Base-by-base conservation (phyloP, 2,329 filamentous ascomycete species). In the Fusarium setosum region DNA sequence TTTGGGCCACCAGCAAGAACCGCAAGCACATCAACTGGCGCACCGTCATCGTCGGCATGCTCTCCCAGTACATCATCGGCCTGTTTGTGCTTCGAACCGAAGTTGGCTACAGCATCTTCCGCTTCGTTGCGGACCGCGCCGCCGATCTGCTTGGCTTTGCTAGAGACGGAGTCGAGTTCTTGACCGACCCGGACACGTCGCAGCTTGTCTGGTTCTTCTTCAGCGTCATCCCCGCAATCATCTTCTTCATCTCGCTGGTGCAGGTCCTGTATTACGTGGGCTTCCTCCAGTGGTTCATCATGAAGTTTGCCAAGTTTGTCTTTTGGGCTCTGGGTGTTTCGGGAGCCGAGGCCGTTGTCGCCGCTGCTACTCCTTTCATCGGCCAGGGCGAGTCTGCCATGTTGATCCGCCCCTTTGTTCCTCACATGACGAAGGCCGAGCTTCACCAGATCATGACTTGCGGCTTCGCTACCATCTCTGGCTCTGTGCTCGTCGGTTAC, bases 201-300 rank as follows among this genome's bases (percentile, higher is more conserved):
- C 32, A 77, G 4, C 72, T 83, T 1, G 68, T 72, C 5, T 93
- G 86, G 86, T 97, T 97, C 86, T 83, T 97, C 65, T 84, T 91
- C 48, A 82, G 84, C 48, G 93, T 97, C 63, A 85, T 96, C n/a
- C 93, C 94, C 0, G 90, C 94, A 72, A 96, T 97, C 79, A 93
- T 97, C 81, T 97, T 97, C 88, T 97, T 97, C 87, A 92, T 97
- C 59, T 89, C 94, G 2, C 84, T 97, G n/a, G 93, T 97, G 23
- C 92, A 96, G 79, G 87, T 97, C 13, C 79, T 96, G 40, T 96
- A 92, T 82, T 91, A 94, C 82, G 84, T 89, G 70, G 92, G 91
- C 3, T 83, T 94, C 65, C 81, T 97, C 52, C 94, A 97, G 80
- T 97, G 94, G 94, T 93, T 94, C 79, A 88, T 97, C 73, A 83